A percentile compares a stretch with the other conserved stretches of the same genome.
phyloP scores from a whole-genome alignment of 345 rosid species.

The Erodium maritimum region DNA sequence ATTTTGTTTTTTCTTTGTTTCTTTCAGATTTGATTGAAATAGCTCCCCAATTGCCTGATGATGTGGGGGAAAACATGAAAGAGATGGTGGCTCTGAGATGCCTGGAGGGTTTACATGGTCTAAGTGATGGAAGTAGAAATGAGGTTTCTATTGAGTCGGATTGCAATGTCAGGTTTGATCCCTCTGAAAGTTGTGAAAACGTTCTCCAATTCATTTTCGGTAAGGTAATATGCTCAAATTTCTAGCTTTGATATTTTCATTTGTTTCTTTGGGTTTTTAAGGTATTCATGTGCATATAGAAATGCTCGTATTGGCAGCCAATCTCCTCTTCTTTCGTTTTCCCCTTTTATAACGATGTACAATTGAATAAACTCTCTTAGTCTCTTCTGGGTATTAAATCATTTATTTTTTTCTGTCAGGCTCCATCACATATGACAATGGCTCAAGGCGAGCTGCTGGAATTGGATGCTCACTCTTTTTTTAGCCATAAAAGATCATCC shows the following conservation, averaged over 20 bases:
- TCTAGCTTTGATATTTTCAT: not conserved
- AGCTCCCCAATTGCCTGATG: constrained; percentile 24
- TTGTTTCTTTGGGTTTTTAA: not conserved
- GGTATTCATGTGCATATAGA: not conserved
- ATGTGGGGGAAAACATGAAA: constrained; percentile 18
- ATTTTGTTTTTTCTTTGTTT: constrained; percentile 3
- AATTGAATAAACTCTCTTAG: not conserved
- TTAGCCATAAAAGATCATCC: constrained; percentile 36
- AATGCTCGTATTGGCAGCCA: not conserved
- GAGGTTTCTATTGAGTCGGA: constrained; percentile 11
- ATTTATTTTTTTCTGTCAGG: constrained; percentile 13
- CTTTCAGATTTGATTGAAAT: constrained; percentile 31
- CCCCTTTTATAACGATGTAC: too few relatives aligned
- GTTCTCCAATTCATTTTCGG: constrained; percentile 25
- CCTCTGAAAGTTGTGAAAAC: constrained; percentile 33
- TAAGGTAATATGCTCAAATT: constrained; percentile 17
- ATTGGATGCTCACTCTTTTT: constrained; percentile 39
- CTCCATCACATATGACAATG: constrained; percentile 19
- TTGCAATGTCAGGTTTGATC: constrained; percentile 17
- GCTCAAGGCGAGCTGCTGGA: constrained; percentile 26
- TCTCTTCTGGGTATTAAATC: not conserved
- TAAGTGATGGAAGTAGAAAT: constrained; percentile 3
- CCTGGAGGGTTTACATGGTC: constrained; percentile 38
- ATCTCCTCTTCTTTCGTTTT: not conserved
- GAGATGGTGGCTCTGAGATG: constrained; percentile 53